These are phyloP conservation scores for Calvatia gigantea DNA, from an alignment of 768 basidiomycete genomes.

Conservation along the genomic window DNA sequence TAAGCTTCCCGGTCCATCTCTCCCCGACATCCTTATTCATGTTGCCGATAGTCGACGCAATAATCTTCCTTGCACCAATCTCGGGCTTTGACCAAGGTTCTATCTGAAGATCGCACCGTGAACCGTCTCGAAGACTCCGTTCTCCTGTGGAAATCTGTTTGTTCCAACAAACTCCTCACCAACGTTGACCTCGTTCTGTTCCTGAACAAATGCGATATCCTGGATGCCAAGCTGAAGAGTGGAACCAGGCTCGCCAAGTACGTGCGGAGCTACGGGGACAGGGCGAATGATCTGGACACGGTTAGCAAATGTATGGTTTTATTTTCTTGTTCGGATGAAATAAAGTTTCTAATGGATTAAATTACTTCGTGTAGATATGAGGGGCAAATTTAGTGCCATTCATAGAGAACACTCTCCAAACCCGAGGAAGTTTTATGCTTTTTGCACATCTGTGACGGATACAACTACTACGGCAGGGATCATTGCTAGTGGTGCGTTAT, in stretches of 20 bases:
- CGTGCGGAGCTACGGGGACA: slow-evolving; percentile 69
- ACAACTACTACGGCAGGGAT: slow-evolving; percentile 72
- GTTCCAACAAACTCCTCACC: slow-evolving; percentile 76
- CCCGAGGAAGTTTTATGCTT: slow-evolving; percentile 75
- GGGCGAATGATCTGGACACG: slow-evolving; percentile 65
- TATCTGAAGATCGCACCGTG: slow-evolving; percentile 56
- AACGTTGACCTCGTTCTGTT: slow-evolving; percentile 81
- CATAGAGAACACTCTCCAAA: slow-evolving; percentile 73
- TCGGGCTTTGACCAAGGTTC: slow-evolving; percentile 72
- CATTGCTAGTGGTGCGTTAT: slow-evolving; percentile 63
- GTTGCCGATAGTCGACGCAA: slow-evolving; percentile 51
- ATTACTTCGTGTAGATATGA: slow-evolving; percentile 43
- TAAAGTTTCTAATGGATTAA: not conserved
- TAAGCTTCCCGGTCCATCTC: slow-evolving; percentile 14
- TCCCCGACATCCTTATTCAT: not conserved
- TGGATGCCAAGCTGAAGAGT: slow-evolving; percentile 62
- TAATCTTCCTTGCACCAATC: slow-evolving; percentile 76
- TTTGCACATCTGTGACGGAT: slow-evolving; percentile 76
- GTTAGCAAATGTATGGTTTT: slow-evolving; percentile 60
- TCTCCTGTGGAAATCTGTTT: slow-evolving; percentile 86
- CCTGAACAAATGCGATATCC: slow-evolving; percentile 85
- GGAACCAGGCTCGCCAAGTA: slow-evolving; percentile 64
- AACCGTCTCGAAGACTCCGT: slow-evolving; percentile 79
- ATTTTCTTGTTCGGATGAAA: not conserved
- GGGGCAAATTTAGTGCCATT: slow-evolving; percentile 70